Percentiles rank a stretch among this genome's conserved stretches.
These are phyloP conservation scores for Amanita thiersii DNA, from an alignment of 768 basidiomycete species.

Conservation along the genomic window DNA sequence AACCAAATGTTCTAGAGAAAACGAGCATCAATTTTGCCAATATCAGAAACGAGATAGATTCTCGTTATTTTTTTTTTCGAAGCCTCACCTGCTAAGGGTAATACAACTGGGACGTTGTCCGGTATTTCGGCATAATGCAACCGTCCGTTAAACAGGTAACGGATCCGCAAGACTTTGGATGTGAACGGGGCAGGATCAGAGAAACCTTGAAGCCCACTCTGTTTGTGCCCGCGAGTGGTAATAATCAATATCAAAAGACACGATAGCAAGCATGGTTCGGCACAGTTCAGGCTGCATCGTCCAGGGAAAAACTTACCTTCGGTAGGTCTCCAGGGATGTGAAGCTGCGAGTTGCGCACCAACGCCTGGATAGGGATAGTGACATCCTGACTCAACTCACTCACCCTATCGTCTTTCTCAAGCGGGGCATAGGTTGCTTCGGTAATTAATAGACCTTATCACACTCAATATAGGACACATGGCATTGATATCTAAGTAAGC, in stretches of 20 bases:
- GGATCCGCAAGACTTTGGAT: slow-evolving; percentile 60
- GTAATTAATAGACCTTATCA: slow-evolving; percentile 64
- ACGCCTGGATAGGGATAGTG: slow-evolving; percentile 71
- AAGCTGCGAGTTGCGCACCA: slow-evolving; percentile 73
- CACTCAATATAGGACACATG: neutral
- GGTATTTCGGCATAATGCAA: slow-evolving; percentile 73
- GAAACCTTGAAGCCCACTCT: slow-evolving; percentile 82
- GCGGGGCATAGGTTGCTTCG: slow-evolving; percentile 65
- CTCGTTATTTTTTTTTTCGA: slow-evolving; percentile 11
- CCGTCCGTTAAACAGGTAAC: slow-evolving; percentile 69
- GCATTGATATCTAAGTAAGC: slow-evolving; percentile 8
- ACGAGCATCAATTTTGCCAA: slow-evolving; percentile 11
- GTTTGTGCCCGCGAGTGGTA: slow-evolving; percentile 10
- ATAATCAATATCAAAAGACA: slow-evolving; percentile 8
- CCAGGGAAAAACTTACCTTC: slow-evolving; percentile 44
- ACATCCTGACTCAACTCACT: slow-evolving; percentile 65
- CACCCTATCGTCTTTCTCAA: slow-evolving; percentile 38
- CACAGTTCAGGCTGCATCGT: slow-evolving; percentile 4
- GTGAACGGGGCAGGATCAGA: slow-evolving; percentile 75
- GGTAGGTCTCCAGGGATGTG: slow-evolving; percentile 67
- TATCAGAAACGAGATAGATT: neutral
- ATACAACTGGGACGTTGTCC: slow-evolving; percentile 59
- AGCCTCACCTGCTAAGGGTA: slow-evolving; percentile 66
- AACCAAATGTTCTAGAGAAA: slow-evolving; percentile 17
- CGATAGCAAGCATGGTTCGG: slow-evolving; percentile 11